Evolutionary conservation across 2,329 filamentous ascomycete genomes (phyloP).

Genomic region (Rutstroemia sydowiana): DNA sequence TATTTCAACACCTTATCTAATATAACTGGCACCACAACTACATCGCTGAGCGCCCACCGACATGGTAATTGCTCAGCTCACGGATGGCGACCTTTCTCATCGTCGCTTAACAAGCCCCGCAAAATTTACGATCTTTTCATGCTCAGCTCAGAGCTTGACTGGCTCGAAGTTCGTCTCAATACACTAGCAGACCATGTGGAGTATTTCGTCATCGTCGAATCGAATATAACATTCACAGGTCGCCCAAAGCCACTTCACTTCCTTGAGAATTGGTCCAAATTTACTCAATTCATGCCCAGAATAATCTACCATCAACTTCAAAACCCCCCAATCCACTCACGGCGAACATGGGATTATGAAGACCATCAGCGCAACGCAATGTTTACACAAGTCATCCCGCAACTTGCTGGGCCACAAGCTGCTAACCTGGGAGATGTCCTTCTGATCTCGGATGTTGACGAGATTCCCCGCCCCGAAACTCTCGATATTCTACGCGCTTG

Average conservation of each 20-base stretch:
- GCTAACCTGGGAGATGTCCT: conserved; percentile 34
- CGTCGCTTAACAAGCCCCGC: conserved; percentile 24
- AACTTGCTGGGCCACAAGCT: conserved; percentile 28
- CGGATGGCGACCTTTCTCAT: conserved; percentile 8
- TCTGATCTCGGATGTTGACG: conserved; percentile 39
- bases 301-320: conserved; percentile 52
- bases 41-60: not conserved
- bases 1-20: not conserved
- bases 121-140: conserved; percentile 57
- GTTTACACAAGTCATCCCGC: conserved; percentile 44
- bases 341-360: conserved; percentile 41
- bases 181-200: conserved; percentile 51
- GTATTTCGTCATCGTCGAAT: conserved; percentile 58
- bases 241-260: conserved; percentile 47
- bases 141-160: conserved; percentile 57
- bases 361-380: conserved; percentile 48
- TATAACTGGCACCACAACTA: not conserved
- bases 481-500: conserved; percentile 31
- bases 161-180: conserved; percentile 56
- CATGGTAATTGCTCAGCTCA: conserved; percentile 4
- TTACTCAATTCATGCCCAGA: conserved; percentile 46
- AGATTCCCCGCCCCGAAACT: conserved; percentile 35
- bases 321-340: conserved; percentile 34
- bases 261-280: conserved; percentile 42
- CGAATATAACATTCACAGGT: conserved; percentile 52